Base-by-base conservation (phyloP, 805 yeast genomes). In the Crinitomyces ghanaensis region DNA sequence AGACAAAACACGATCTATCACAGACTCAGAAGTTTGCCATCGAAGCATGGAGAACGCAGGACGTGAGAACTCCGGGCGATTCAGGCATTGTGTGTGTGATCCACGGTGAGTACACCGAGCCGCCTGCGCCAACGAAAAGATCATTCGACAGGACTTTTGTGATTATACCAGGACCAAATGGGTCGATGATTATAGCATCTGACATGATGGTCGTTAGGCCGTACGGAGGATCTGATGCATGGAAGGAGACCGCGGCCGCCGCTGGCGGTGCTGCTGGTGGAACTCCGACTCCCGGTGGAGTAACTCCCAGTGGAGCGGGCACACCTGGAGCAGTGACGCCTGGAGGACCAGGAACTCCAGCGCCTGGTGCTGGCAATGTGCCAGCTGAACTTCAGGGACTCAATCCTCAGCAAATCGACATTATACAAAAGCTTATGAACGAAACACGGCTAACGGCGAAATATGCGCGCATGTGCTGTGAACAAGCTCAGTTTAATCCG, bases 91-190 rank as follows among this genome's bases (percentile, higher is more conserved):
- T 81, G 48, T 69, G 88, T 28, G 64, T 74, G 0, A 57, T 88
- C 11, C 98, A 91, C 59, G 98, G 98, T 4, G 76, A 71, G 37
- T 88, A 72, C 50, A 74, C 73, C 32, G 97, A 91, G 56, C 26
- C 42, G 51, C 26, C 37, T 50, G 3, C 47, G 42, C 19, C 40
- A 37, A 14, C 42, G 6, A 66, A 65, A 44, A 78, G 91, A 51
- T 73, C 91, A 6, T 91, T 91, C 55, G 98, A 91, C 54, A 68
- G 98, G 50, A 66, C 77, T 1, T 74, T 91, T 51, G 63, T 82
- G n/a, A 61, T 81, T 17, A 76, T 85, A 2, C 77, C 76, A 2
- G 78, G 77, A 9, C 70, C 74, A 12, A 67, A 68, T 36, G 80
- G 85, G 4, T 60, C 72, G 19, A 72, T 83, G 62, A 62, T 84